phyloP scores from a whole-genome alignment of 345 rosid species.

The Pugionium cornutum region DNA sequence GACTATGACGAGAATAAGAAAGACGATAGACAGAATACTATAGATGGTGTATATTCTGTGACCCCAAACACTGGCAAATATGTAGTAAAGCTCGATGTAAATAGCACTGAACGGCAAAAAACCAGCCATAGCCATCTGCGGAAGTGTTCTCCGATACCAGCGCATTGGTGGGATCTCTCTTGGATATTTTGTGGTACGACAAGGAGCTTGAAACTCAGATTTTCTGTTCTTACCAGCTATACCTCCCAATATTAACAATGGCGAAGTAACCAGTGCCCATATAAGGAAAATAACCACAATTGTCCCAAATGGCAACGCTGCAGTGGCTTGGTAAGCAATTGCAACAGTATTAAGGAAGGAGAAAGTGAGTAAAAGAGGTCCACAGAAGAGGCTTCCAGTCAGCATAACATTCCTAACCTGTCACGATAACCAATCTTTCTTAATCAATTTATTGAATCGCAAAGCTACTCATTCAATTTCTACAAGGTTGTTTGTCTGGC shows the following conservation, averaged over 20 bases:
- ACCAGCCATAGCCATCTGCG: slow-evolving; percentile 74
- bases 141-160: slow-evolving; percentile 55
- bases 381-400: slow-evolving; percentile 61
- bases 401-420: slow-evolving; percentile 59
- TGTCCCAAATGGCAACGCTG: slow-evolving; percentile 58
- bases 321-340: slow-evolving; percentile 54
- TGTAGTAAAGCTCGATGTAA: slow-evolving; percentile 64
- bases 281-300: slow-evolving; percentile 60
- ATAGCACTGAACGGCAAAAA: slow-evolving; percentile 66
- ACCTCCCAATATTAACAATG: slow-evolving; percentile 51
- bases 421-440: slow-evolving; percentile 10
- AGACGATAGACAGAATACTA: slow-evolving; percentile 61
- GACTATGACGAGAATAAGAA: slow-evolving; percentile 63
- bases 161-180: slow-evolving; percentile 57
- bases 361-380: slow-evolving; percentile 55
- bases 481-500: neutral
- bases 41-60: slow-evolving; percentile 65
- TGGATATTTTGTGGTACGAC: slow-evolving; percentile 57
- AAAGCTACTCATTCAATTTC: neutral
- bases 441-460: neutral
- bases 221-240: slow-evolving; percentile 62
- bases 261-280: slow-evolving; percentile 58
- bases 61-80: slow-evolving; percentile 66
- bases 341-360: slow-evolving; percentile 65
- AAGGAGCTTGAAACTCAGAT: slow-evolving; percentile 61